phyloP scores from a whole-genome alignment of 495 filamentous ascomycete genomes.

The Tuber brumale region DNA sequence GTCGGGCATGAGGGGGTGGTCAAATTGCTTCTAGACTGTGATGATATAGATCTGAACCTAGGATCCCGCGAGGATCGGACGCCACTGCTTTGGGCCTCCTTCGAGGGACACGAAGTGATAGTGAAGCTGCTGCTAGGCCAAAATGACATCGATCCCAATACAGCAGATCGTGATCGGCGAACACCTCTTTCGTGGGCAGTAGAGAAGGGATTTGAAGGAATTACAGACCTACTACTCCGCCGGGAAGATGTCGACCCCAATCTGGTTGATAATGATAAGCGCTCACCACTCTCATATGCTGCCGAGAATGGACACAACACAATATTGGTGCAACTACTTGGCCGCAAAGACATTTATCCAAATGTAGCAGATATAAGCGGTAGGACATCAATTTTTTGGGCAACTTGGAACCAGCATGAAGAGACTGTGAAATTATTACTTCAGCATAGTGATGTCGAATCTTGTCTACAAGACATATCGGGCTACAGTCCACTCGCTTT shows the following conservation, averaged over 20 bases:
- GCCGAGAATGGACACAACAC: neutral
- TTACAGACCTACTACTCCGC: neutral
- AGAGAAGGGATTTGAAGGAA: neutral
- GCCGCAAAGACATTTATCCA: neutral
- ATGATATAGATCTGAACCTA: conserved; percentile 21
- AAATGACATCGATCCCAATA: neutral
- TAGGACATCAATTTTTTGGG: neutral
- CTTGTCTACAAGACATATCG: neutral
- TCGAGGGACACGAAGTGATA: conserved; percentile 24
- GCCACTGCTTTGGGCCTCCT: conserved; percentile 28
- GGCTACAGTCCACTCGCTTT: neutral
- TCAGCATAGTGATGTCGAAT: neutral
- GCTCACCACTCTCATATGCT: neutral
- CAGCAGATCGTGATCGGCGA: neutral
- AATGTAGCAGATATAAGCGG: neutral
- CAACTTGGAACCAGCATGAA: neutral
- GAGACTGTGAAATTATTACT: neutral
- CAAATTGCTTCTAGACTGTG: conserved; percentile 7
- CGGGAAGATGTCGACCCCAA: neutral
- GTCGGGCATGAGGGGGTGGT: conserved; percentile 10
- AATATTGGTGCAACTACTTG: neutral
- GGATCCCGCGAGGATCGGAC: conserved; percentile 13
- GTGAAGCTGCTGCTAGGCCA: conserved; percentile 33
- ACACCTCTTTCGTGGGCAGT: neutral
- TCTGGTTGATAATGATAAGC: neutral